Conservation (phyloP, 1,284 basidiomycete species). For the Gomphus bonarii region DNA sequence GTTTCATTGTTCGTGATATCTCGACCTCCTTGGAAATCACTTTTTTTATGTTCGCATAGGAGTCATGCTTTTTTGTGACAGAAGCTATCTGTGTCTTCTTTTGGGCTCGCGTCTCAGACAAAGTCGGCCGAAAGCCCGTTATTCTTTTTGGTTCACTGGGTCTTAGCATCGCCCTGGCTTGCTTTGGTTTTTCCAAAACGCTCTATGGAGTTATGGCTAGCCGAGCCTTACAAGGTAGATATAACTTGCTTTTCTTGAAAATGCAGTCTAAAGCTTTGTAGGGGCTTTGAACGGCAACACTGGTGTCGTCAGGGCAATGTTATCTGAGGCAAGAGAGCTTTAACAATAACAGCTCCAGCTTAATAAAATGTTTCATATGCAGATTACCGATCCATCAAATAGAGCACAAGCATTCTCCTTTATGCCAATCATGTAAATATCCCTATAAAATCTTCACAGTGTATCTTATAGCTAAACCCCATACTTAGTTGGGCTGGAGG, state of each 20-base stretch:
- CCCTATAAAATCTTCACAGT: neutral
- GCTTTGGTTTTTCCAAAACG: constrained; percentile 15
- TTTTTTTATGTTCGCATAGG: neutral
- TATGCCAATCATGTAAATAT: constrained; percentile 12
- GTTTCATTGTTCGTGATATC: constrained; percentile 18
- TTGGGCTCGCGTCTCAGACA: constrained; percentile 14
- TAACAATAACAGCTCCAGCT: constrained; percentile 2
- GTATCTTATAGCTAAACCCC: neutral
- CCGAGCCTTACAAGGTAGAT: constrained; percentile 14
- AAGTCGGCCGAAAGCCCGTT: constrained; percentile 15
- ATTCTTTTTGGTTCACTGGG: constrained; percentile 14
- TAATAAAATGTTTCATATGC: neutral
- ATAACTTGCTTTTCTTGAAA: neutral
- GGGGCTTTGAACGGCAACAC: constrained; percentile 8
- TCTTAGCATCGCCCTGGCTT: constrained; percentile 11
- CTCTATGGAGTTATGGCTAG: constrained; percentile 14
- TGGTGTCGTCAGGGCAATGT: constrained; percentile 16
- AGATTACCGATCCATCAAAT: constrained; percentile 13
- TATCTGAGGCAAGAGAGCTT: constrained; percentile 13
- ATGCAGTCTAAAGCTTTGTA: neutral
- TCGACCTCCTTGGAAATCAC: neutral
- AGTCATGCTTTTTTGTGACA: constrained; percentile 10
- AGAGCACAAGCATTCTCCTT: constrained; percentile 14
- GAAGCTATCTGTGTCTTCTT: constrained; percentile 10
- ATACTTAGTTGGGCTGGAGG: constrained; percentile 6